Conservation (phyloP, 352 stramenopile species). For the Globisporangium canariense region DNA sequence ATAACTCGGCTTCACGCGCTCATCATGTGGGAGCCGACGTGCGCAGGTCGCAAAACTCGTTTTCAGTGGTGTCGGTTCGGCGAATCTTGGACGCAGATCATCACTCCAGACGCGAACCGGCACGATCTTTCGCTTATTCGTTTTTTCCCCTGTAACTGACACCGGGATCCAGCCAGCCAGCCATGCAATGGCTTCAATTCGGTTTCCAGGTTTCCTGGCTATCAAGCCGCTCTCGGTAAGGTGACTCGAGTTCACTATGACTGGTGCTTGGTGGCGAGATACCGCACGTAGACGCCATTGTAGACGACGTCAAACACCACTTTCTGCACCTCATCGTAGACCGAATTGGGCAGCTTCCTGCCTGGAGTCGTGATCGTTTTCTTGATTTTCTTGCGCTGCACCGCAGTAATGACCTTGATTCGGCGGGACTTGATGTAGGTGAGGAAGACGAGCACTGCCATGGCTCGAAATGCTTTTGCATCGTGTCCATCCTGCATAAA, state of each 20-base stretch:
- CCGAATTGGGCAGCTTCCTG: conserved; percentile 33
- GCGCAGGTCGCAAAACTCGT: not conserved
- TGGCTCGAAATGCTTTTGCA: conserved; percentile 36
- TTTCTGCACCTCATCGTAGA: conserved; percentile 56
- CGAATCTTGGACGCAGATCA: not conserved
- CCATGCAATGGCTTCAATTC: not conserved
- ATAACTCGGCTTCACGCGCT: not conserved
- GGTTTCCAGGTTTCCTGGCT: not conserved
- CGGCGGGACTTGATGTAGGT: conserved; percentile 59
- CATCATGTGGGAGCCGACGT: not conserved
- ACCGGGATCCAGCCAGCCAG: not conserved
- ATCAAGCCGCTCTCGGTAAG: not conserved
- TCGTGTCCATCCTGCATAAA: conserved; percentile 20
- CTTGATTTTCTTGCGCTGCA: conserved; percentile 67
- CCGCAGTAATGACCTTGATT: conserved; percentile 58
- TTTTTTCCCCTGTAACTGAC: not conserved
- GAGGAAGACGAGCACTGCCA: conserved; percentile 47
- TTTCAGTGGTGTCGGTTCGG: not conserved
- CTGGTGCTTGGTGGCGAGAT: conserved; percentile 12
- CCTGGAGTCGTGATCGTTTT: conserved; percentile 56
- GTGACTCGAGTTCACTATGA: not conserved
- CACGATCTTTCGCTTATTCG: not conserved
- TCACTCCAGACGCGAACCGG: not conserved
- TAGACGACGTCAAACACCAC: conserved; percentile 64
- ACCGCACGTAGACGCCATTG: conserved; percentile 49